phyloP scores from a whole-genome alignment of 352 stramenopile species.

The Pythium oligandrum region DNA sequence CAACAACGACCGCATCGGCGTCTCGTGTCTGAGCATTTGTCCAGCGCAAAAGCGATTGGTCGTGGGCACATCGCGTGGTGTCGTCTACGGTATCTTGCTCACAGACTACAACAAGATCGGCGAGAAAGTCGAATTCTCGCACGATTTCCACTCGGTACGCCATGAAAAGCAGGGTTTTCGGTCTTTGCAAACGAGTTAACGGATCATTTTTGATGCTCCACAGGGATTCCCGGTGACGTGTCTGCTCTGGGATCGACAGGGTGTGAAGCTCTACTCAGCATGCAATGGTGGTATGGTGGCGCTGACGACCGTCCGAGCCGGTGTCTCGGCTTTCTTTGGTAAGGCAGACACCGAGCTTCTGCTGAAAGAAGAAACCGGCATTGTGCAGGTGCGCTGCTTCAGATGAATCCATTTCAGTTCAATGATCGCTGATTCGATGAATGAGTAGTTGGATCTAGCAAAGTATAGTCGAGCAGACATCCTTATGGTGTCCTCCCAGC shows the following conservation, averaged over 20 bases:
- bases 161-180: background rate
- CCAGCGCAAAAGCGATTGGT: constrained; percentile 76
- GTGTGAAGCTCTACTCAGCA: constrained; percentile 71
- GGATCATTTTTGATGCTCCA: background rate
- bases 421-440: constrained; percentile 3
- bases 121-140: constrained; percentile 85
- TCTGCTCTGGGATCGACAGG: constrained; percentile 74
- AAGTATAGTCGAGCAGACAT: constrained; percentile 54
- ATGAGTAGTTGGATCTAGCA: constrained; percentile 50
- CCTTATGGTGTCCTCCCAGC: constrained; percentile 80
- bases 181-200: background rate
- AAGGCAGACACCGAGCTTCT: constrained; percentile 77
- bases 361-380: constrained; percentile 81
- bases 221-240: constrained; percentile 74
- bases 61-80: constrained; percentile 68
- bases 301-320: constrained; percentile 69
- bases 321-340: constrained; percentile 82
- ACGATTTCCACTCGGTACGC: constrained; percentile 72
- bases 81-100: constrained; percentile 79
- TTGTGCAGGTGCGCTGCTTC: constrained; percentile 55
- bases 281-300: constrained; percentile 77
- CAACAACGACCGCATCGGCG: constrained; percentile 54
- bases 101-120: constrained; percentile 85
- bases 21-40: constrained; percentile 78
- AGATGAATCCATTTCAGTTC: background rate